Percentiles rank a stretch among this genome's conserved stretches.
Conservation (phyloP, 129 eudicot genomes). For the Rutidosis leptorrhynchoides region DNA sequence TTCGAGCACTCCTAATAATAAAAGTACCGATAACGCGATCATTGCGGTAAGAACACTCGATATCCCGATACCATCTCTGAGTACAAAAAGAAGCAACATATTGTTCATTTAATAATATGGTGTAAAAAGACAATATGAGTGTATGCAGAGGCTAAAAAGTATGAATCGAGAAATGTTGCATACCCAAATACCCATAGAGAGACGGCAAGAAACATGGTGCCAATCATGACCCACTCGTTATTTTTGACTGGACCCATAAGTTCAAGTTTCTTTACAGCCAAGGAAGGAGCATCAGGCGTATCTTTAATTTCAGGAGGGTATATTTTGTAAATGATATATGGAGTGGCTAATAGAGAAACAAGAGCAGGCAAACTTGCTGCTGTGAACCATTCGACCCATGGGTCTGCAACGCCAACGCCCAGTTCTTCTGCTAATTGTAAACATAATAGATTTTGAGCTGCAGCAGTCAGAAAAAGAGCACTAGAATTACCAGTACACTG, state of each 20-base stretch:
- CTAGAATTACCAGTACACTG: constrained; percentile 82
- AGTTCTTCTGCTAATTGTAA: constrained; percentile 72
- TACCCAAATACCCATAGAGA: constrained; percentile 83
- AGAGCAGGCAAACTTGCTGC: constrained; percentile 75
- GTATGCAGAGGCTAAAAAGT: background rate
- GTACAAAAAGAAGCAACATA: background rate
- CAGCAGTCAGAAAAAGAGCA: constrained; percentile 93
- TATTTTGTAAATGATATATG: constrained; percentile 60
- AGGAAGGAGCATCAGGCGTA: constrained; percentile 78
- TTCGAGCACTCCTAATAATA: constrained; percentile 63
- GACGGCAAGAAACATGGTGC: constrained; percentile 73
- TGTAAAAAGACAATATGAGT: background rate
- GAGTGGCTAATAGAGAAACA: constrained; percentile 48
- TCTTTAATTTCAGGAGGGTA: constrained; percentile 76
- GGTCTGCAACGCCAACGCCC: constrained; percentile 63
- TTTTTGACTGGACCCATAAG: constrained; percentile 82
- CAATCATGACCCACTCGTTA: constrained; percentile 83
- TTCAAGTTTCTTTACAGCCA: constrained; percentile 67
- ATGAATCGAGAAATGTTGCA: constrained; percentile 14
- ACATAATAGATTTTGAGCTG: constrained; percentile 90
- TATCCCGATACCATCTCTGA: constrained; percentile 59
- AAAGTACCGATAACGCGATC: constrained; percentile 72
- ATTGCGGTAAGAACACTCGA: constrained; percentile 83
- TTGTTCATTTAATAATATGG: background rate
- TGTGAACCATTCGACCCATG: constrained; percentile 79